Conservation (phyloP, 257 asterid species). For the Lycium barbarum region DNA sequence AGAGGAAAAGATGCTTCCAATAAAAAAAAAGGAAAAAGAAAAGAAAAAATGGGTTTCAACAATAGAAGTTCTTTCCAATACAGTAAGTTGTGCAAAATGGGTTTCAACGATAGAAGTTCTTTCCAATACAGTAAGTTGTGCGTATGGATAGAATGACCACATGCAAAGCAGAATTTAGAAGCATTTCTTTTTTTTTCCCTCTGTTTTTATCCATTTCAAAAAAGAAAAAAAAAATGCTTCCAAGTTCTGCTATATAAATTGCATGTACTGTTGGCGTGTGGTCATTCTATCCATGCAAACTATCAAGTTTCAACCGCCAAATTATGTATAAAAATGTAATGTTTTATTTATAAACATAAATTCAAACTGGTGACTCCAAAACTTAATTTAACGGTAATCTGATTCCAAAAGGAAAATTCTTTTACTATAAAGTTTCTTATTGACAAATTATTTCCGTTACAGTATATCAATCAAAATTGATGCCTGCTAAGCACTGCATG, state of each 20-base stretch:
- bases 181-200: too few relatives aligned
- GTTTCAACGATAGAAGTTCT: background rate
- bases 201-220: too few relatives aligned
- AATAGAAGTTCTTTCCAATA: background rate
- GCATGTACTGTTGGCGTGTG: background rate
- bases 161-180: too few relatives aligned
- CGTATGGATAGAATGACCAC: background rate
- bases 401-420: background rate
- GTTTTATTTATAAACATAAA: background rate
- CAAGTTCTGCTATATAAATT: background rate
- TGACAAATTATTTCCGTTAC: background rate
- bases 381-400: background rate
- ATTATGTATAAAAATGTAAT: background rate
- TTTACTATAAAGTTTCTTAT: background rate
- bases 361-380: background rate
- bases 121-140: conserved; percentile 2
- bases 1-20: background rate
- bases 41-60: background rate
- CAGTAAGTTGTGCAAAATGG: background rate
- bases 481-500: background rate
- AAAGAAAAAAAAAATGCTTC: background rate
- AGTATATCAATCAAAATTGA: background rate
- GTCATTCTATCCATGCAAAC: background rate
- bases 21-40: background rate
- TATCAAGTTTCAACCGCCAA: background rate